Evolutionary conservation across 2,329 filamentous ascomycete species (phyloP), one percentile per base, ranked within the genome.

Genomic region (Tricladium varicosporioides): DNA sequence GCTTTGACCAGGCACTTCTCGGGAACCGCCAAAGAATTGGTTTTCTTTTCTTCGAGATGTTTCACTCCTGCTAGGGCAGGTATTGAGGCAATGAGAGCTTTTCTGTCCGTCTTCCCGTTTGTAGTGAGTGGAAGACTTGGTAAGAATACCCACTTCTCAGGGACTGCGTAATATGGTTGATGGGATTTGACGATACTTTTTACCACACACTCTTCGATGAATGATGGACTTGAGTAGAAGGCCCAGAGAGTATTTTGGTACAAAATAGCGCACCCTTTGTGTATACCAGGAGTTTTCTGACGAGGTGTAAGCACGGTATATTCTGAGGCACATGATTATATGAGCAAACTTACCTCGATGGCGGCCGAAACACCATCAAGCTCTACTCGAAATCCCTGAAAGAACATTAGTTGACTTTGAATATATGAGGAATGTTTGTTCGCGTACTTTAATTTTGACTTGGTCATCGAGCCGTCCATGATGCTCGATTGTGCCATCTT

Each of bases 401-500:
- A 50, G 44, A 33, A 4, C 32, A 44, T 55, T 46, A 57, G 40
- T 1, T 47, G 10, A n/a, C 36, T n/a, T 5, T 10, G 27, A 13
- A 13, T 16, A 45, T n/a, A 15, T 1, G 22, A 14, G 32, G 9
- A 11, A 42, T 5, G 8, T 13, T 14, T 31, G 27, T 31, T 31
- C 32, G 40, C 63, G 50, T 67, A 77, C 76, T 70, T 83, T 82
- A 65, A 85, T 76, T 69, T 85, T 85, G 58, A 85, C 79, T 65
- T 85, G 83, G 58, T 85, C 82, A 62, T 86, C 83, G n/a, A 74
- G 74, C 36, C 82, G 77, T 2, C 83, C 82, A 33, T 83, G 75
- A 18, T 79, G 80, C 47, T 82, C 75, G 31, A 86, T 71, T 22
- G 74, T 76, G 9, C 83, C 82, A 62, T 82, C 77, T 1, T 72